Conservation (phyloP, 2,329 filamentous ascomycete genomes). For the Thelonectria olida region DNA sequence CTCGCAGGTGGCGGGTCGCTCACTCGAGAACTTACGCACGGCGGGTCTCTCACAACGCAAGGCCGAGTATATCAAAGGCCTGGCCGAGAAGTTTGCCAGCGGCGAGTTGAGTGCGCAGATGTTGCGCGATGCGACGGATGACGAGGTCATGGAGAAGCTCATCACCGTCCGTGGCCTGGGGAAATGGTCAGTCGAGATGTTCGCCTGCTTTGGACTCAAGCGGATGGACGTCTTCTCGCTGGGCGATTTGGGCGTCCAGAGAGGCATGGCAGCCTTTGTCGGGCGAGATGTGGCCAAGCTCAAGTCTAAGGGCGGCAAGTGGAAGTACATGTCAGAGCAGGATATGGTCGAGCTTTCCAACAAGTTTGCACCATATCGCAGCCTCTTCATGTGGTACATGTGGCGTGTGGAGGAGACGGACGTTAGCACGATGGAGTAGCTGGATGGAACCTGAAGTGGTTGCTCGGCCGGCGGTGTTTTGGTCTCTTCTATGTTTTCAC, state of each 20-base stretch:
- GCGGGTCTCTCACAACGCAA: constrained; percentile 94
- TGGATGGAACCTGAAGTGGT: constrained; percentile 7
- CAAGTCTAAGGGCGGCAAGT: constrained; percentile 85
- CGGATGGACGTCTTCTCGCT: constrained; percentile 92
- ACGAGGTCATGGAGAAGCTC: constrained; percentile 83
- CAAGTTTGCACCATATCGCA: constrained; percentile 86
- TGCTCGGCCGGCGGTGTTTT: constrained; percentile 31
- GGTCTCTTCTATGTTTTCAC: constrained; percentile 6
- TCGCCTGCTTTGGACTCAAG: constrained; percentile 95
- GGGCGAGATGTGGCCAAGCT: constrained; percentile 86
- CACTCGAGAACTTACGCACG: constrained; percentile 76
- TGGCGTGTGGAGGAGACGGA: constrained; percentile 88
- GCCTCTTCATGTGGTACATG: constrained; percentile 98
- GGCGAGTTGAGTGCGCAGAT: constrained; percentile 81
- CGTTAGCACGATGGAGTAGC: constrained; percentile 65
- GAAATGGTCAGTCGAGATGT: constrained; percentile 96
- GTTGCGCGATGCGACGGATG: constrained; percentile 82
- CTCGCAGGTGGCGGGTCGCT: constrained; percentile 70
- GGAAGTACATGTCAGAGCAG: constrained; percentile 96
- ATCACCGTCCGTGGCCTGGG: constrained; percentile 89
- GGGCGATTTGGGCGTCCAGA: constrained; percentile 92
- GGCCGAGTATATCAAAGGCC: constrained; percentile 90
- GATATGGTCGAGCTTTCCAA: constrained; percentile 89
- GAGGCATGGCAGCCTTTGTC: constrained; percentile 89
- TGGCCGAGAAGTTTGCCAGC: constrained; percentile 81